Percentiles rank a stretch among this genome's conserved stretches.
Conservation (phyloP, 257 asterid species). For the Plantago major region DNA sequence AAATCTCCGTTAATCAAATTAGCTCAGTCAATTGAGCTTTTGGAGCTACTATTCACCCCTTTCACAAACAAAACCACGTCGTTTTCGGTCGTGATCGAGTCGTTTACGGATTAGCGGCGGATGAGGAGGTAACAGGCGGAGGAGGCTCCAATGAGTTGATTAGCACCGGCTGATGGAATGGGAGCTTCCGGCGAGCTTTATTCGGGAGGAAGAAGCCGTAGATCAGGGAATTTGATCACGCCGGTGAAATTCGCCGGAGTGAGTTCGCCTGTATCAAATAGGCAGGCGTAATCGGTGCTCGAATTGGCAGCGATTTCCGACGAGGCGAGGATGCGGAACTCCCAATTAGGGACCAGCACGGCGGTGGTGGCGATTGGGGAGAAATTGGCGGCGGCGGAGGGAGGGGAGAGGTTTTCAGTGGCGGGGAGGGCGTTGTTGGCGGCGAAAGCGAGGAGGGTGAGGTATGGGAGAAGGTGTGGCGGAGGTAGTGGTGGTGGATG, state of each 20-base stretch:
- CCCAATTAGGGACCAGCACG: constrained; percentile 75
- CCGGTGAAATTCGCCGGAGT: constrained; percentile 50
- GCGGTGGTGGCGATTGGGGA: constrained; percentile 34
- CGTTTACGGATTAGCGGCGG: constrained; percentile 49
- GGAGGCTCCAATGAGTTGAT: constrained; percentile 6
- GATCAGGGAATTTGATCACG: constrained; percentile 41
- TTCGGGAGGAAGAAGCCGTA: constrained; percentile 44
- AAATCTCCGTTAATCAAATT: too few species aligned
- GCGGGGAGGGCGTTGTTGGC: constrained; percentile 18
- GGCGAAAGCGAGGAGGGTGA: constrained; percentile 7
- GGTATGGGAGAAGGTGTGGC: constrained; percentile 22
- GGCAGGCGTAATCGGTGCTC: constrained; percentile 29
- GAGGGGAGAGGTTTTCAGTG: constrained; percentile 15
- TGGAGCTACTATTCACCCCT: constrained; percentile 64
- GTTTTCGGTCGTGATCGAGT: constrained; percentile 56
- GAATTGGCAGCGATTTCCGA: constrained; percentile 22
- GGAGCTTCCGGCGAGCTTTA: constrained; percentile 42
- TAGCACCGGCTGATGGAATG: constrained; percentile 53
- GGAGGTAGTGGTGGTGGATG: constrained; percentile 54
- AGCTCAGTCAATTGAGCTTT: too few species aligned
- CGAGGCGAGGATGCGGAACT: constrained; percentile 52
- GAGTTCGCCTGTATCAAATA: constrained; percentile 30
- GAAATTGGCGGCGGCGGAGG: constrained; percentile 5
- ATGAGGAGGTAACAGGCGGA: not conserved
- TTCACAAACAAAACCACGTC: constrained; percentile 75